Base-by-base conservation (phyloP, 1,139 yeast genomes). In the Blastobotrys apis region DNA sequence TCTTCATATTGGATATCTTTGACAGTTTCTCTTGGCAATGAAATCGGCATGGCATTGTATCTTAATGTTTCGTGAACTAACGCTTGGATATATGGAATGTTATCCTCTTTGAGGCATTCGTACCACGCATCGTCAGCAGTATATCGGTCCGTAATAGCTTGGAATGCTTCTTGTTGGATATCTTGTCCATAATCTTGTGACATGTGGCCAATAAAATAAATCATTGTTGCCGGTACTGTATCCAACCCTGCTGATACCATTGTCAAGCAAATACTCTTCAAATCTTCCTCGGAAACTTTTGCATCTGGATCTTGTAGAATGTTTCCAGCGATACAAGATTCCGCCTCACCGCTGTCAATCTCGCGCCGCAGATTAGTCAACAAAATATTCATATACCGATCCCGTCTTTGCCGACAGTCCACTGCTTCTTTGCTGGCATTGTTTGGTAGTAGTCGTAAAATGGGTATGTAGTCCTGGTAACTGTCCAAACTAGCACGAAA, bases 191-290 rank as follows among this genome's bases (percentile, higher is more conserved):
- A 56, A 2, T 76, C 71, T 27, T 73, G 76, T 1, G 83, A 72
- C 43, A 84, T 64, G 40, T 79, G 82, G 0, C 86, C 86, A 50
- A 82, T 57, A 12, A 81, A 69, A 52, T 79, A 78, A 51, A 76
- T 74, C 45, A 83, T 65, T 44, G 77, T 81, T 25, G 82, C 68
- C 0, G 90, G 83, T 0, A 83, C 77, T 48, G 84, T 84, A 57
- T 84, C 92, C 27, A 84, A 64, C 0, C 94, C 94, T 3, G 92
- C 92, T 53, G 88, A 81, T 0, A 84, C 81, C 81, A 83, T 78
- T 0, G 92, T 81, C 37, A 84, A 65, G 57, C 90, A 82, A 5
- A 81, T 72, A 39, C 86, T 78, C 44, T 72, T 72, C 39, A 81
- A 61, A 55, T 83, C 87, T 2, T 63, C 62, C 1, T 59, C 62